Base-by-base conservation (phyloP, 768 basidiomycete species). In the Russula ochroleuca region DNA sequence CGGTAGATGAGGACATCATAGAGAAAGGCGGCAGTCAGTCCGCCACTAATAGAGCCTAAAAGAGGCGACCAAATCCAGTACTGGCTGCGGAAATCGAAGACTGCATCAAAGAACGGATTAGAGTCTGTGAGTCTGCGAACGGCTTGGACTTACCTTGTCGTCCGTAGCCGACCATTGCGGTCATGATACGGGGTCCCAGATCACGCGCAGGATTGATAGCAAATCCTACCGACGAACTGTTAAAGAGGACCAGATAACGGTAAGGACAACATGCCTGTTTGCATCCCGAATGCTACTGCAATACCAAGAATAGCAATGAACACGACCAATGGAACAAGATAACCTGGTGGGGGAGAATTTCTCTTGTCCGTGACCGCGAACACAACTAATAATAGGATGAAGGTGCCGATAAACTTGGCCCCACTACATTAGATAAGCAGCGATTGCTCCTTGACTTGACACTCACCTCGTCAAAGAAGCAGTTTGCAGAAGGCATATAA, bases 61-160 rank as follows among this genome's bases (percentile, higher is more conserved):
- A 86, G 69, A 3, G 85, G 83, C 67, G 83, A 83, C 87, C 88
- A 90, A 40, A 90, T 64, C 87, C 87, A 90, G 69, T 88, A 90
- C 62, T 89, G 86, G 68, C 78, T 81, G 67, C 72, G 69, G 59
- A 69, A 75, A 38, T 75, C 77, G 74, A 76, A 82, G 19, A 79
- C 74, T 72, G 47, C 11, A 21, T 35, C 43, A 35, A n/a, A 25
- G 28, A 35, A n/a, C 15, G 13, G 3, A 11, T 55, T 19, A 41
- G 50, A 14, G 33, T 51, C 13, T n/a, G 8, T 25, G 38, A 40
- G 15, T 25, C 28, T 28, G 5, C 5, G 40, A 21, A 55, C 19
- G 17, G 13, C 51, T 43, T 28, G 41, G 7, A 15, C 47, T 15
- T 45, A 71, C 71, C 83, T 45, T 78, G 76, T 69, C 72, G 73